Base-by-base conservation (phyloP, 1,139 yeast species). In the Candida sojae region DNA sequence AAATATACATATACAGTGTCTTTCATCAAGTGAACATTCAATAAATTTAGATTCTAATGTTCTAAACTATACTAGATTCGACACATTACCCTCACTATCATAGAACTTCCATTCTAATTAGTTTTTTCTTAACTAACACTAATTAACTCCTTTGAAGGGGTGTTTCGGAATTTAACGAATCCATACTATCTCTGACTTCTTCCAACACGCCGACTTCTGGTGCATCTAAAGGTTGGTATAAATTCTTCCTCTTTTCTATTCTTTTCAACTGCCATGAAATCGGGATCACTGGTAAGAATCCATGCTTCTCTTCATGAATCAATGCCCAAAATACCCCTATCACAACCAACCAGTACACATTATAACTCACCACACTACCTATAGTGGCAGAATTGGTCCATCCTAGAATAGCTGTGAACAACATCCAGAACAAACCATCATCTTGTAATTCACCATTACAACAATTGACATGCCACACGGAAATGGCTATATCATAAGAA, bases 351-450 rank as follows among this genome's bases (percentile, higher is more conserved):
- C 79, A 75, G 53, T 74, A 75, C 2, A 61, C 46, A 39, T 63
- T 64, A 55, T 75, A 75, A 37, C 73, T 63, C 3, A 62, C 56
- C 1, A 75, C 77, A 56, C 78, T 72, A 9, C 78, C 79, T 53
- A 73, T 73, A 1, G 80, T 74, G 9, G 80, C 80, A 42, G 77
- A 71, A 55, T 75, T 75, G 5, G 79, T 74, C 80, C 80, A 75
- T 10, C 80, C 80, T 45, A 75, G 66, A 35, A 75, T 58, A 6
- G 79, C 79, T 4, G 78, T 73, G 39, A 70, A 62, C 35, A 74
- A 57, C 79, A 75, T 73, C 79, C 79, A 75, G 44, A 65, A 63
- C 6, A 68, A 61, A 1, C 79, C 79, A 53, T 74, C 79, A 9
- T 73, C 77, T 50, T 74, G 75, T 41, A 73, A 53, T 54, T 67